Conservation (phyloP, 116 monocot genomes). For the Trichopus zeylanicus region DNA sequence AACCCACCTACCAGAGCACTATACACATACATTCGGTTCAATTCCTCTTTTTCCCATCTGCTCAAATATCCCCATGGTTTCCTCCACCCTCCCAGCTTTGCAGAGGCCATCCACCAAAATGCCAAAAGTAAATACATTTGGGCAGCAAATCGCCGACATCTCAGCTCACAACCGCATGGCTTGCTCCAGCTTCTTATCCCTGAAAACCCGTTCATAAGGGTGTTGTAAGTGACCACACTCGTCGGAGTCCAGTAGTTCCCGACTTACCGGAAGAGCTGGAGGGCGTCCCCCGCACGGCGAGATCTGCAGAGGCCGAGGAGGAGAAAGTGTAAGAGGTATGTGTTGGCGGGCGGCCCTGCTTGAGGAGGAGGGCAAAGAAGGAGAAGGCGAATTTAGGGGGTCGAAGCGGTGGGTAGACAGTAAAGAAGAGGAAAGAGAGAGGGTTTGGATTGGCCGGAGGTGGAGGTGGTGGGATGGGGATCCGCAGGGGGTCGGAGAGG, state of each 20-base stretch:
- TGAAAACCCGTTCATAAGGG: conserved; percentile 47
- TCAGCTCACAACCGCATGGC: conserved; percentile 36
- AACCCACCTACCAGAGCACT: no score
- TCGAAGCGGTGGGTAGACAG: no score
- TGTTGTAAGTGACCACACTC: conserved; percentile 57
- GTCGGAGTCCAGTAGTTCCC: conserved; percentile 8
- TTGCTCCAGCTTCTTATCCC: conserved; percentile 19
- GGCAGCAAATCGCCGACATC: conserved; percentile 21
- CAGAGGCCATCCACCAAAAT: conserved; percentile 50
- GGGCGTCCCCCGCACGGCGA: conserved; percentile 16
- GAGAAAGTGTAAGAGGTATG: conserved; percentile 49
- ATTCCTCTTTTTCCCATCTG: conserved; percentile 45
- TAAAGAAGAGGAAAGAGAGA: not conserved
- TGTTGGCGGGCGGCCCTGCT: conserved; percentile 31
- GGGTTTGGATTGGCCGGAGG: no score
- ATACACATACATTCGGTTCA: conserved; percentile 58
- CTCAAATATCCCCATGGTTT: conserved; percentile 43
- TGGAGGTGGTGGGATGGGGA: not conserved
- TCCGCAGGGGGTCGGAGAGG: not conserved
- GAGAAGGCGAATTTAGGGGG: conserved; percentile 19
- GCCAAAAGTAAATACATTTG: conserved; percentile 49
- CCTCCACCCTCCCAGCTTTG: conserved; percentile 31
- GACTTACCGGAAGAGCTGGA: conserved; percentile 31
- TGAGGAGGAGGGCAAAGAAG: conserved; percentile 28
- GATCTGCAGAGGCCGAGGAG: conserved; percentile 30